Conservation (phyloP, 148 eudicot genomes). For the Pharnaceum exiguum region DNA sequence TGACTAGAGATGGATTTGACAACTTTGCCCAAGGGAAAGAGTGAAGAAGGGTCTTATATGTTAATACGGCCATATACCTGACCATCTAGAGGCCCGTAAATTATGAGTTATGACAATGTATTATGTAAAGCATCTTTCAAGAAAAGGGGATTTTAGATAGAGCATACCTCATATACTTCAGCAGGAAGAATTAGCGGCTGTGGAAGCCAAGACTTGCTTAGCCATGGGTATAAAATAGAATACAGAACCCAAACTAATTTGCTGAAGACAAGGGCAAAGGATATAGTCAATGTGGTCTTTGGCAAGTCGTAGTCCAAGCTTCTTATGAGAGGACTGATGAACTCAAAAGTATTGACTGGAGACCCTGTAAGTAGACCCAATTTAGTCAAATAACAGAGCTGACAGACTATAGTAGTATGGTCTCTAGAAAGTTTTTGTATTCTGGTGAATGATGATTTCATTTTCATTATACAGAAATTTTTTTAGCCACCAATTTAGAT, state of each 20-base stretch:
- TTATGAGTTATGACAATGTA: too few relatives aligned
- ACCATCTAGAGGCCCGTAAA: too few relatives aligned
- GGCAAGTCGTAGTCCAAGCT: conserved; percentile 80
- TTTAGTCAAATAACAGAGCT: not conserved
- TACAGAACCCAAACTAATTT: conserved; percentile 48
- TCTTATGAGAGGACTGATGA: conserved; percentile 57
- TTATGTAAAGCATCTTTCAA: too few relatives aligned
- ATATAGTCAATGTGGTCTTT: conserved; percentile 41
- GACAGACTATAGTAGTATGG: not conserved
- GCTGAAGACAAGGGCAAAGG: conserved; percentile 64
- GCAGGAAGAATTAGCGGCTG: conserved; percentile 86
- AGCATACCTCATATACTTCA: conserved; percentile 84
- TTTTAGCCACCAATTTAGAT: too few relatives aligned
- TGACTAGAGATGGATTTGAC: too few relatives aligned
- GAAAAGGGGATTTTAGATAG: not conserved
- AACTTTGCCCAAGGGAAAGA: too few relatives aligned
- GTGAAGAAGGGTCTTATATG: too few relatives aligned
- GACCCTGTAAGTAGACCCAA: conserved; percentile 48
- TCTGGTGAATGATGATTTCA: too few relatives aligned
- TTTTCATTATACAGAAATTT: too few relatives aligned
- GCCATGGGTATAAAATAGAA: conserved; percentile 68
- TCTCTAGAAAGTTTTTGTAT: not conserved
- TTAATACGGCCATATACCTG: too few relatives aligned
- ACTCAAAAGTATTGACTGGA: conserved; percentile 81
- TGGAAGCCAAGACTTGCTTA: conserved; percentile 73